Evolutionary conservation across 139 green algal species (phyloP), one percentile per base, ranked within the genome.

Genomic region (Zygnema circumcarinatum): DNA sequence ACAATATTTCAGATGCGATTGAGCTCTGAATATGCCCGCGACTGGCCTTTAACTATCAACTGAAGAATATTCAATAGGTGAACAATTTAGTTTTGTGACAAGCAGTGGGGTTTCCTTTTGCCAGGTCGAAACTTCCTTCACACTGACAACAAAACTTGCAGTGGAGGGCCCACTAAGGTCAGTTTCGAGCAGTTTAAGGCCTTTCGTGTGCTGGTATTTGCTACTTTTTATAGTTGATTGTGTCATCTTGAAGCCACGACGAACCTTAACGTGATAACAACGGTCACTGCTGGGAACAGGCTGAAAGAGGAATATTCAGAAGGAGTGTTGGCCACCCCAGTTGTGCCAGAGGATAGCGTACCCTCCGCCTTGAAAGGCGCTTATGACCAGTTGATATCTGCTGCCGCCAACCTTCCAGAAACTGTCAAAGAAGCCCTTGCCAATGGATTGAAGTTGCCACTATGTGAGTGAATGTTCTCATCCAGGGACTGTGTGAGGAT

Each of bases 291-390:
- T n/a, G n/a, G n/a, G n/a, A 62, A 62, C 80, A 85, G 83, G 38
- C 79, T 88, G 25, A 88, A 85, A 38, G 83, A 88, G 38, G 83
- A 88, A 76, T 88, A 87, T 20, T 74, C 54, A 1, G 83, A 88
- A 52, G 83, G 76, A 2, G 75, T 86, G n/a, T 33, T 88, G 83
- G 74, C 74, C 3, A 73, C 76, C 7, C 83, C 83, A 31, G 38
- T 39, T 21, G 75, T 88, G n/a, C 25, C 33, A n/a, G 75, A 88
- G 32, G 83, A n/a, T 32, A 88, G 41, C 76, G 52, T 86, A 39
- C 83, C 83, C 2, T 38, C 74, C 39, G 25, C n/a, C 2, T 25
- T 88, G 38, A 88, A 88, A 20, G 74, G 36, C 3, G 36, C 69
- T 25, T 81, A 41, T 31, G 75, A 88, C 32, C 83, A 88, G 76